These are phyloP conservation scores for Russula earlei DNA, from an alignment of 768 basidiomycete species.

Conservation along the genomic window DNA sequence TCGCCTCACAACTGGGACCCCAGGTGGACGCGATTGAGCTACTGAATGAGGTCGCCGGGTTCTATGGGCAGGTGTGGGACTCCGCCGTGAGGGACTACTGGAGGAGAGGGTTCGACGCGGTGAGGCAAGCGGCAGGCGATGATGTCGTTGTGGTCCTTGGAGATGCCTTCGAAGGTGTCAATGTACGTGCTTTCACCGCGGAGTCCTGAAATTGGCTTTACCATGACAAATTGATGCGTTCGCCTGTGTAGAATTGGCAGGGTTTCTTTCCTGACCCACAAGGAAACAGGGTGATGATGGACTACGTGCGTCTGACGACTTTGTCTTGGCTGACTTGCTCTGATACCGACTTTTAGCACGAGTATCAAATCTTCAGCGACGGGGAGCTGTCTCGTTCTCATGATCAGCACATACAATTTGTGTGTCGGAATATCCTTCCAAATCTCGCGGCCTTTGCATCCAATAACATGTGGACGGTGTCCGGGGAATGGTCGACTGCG, in stretches of 20 bases:
- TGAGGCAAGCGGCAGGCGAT: conserved; percentile 40
- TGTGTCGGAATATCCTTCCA: conserved; percentile 40
- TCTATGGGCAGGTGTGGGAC: conserved; percentile 34
- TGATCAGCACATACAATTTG: conserved; percentile 52
- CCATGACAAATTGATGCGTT: not conserved
- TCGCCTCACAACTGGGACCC: conserved; percentile 44
- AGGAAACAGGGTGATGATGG: conserved; percentile 55
- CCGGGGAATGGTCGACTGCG: conserved; percentile 75
- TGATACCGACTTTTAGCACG: conserved; percentile 35
- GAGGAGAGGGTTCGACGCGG: conserved; percentile 48
- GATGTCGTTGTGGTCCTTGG: conserved; percentile 59
- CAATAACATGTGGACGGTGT: conserved; percentile 60
- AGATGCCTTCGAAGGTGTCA: conserved; percentile 58
- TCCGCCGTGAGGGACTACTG: conserved; percentile 44
- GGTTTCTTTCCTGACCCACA: conserved; percentile 45
- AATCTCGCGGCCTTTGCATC: conserved; percentile 38
- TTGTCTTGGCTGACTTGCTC: not conserved
- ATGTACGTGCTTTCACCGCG: conserved; percentile 27
- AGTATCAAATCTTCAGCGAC: conserved; percentile 66
- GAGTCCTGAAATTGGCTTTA: not conserved
- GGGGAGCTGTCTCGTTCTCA: conserved; percentile 43
- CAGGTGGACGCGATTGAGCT: conserved; percentile 57
- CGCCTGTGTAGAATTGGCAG: conserved; percentile 40
- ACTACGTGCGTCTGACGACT: conserved; percentile 37
- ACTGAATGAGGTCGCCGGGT: conserved; percentile 62